Conservation (phyloP, 2,329 filamentous ascomycete species). For the Aspergillus sp. region DNA sequence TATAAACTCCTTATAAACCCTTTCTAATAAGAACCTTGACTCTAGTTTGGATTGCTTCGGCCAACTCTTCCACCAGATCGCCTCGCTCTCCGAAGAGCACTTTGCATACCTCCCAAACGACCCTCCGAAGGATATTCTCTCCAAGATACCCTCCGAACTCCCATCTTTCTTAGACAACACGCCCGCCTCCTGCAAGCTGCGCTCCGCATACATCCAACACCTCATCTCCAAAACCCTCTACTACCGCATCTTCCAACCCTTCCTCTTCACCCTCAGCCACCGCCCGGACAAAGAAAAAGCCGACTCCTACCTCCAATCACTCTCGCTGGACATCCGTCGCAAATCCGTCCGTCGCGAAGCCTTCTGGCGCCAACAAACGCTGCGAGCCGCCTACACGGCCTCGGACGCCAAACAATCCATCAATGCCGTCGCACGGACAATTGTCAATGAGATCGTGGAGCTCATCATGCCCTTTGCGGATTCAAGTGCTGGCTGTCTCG, state of each 20-base stretch:
- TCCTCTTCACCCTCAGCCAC: conserved; percentile 48
- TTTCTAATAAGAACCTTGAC: conserved; percentile 33
- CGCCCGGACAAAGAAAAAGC: conserved; percentile 43
- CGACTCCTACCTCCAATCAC: conserved; percentile 47
- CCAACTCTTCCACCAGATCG: conserved; percentile 44
- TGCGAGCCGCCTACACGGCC: conserved; percentile 50
- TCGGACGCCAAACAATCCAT: conserved; percentile 50
- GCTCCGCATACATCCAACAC: conserved; percentile 48
- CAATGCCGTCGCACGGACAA: conserved; percentile 47
- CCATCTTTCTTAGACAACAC: conserved; percentile 49
- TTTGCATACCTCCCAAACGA: conserved; percentile 46
- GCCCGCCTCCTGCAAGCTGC: conserved; percentile 43
- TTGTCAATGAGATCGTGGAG: conserved; percentile 50
- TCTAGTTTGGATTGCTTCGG: conserved; percentile 46
- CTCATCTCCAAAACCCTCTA: conserved; percentile 50
- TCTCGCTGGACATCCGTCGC: conserved; percentile 49
- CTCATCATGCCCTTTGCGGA: conserved; percentile 48
- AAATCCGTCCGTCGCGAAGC: conserved; percentile 51
- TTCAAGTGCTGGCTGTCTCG: conserved; percentile 36
- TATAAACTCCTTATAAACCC: conserved; percentile 30
- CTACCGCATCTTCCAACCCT: conserved; percentile 50
- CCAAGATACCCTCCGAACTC: conserved; percentile 45
- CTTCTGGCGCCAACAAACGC: conserved; percentile 51
- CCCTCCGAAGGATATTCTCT: conserved; percentile 43
- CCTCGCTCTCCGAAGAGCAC: conserved; percentile 45